phyloP scores from a whole-genome alignment of 2,329 filamentous ascomycete genomes.

The Podosphaera fusca region DNA sequence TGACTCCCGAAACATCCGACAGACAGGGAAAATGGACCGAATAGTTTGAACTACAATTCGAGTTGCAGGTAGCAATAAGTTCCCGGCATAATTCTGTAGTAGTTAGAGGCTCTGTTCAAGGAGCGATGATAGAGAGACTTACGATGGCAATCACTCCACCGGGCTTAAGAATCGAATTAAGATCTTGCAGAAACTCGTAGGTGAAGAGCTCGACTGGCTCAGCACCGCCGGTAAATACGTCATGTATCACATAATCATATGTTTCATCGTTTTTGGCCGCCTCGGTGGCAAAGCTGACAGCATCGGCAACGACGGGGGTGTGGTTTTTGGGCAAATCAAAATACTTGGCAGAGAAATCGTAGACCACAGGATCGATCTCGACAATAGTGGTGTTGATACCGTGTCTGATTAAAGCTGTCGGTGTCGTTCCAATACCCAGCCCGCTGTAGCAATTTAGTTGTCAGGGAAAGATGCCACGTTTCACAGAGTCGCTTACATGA shows the following conservation, averaged over 20 bases:
- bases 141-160: slow-evolving; percentile 76
- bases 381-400: slow-evolving; percentile 84
- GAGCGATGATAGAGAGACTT: slow-evolving; percentile 16
- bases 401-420: slow-evolving; percentile 64
- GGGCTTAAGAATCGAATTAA: slow-evolving; percentile 48
- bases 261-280: slow-evolving; percentile 20
- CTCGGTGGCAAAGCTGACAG: slow-evolving; percentile 40
- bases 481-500: slow-evolving; percentile 40
- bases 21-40: slow-evolving; percentile 59
- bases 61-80: slow-evolving; percentile 55
- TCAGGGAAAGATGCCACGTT: neutral
- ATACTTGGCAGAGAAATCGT: slow-evolving; percentile 61
- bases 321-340: slow-evolving; percentile 62
- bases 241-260: slow-evolving; percentile 89
- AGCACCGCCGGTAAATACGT: slow-evolving; percentile 91
- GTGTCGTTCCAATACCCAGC: slow-evolving; percentile 78
- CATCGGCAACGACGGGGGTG: slow-evolving; percentile 60
- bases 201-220: slow-evolving; percentile 83
- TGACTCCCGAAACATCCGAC: slow-evolving; percentile 72
- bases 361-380: slow-evolving; percentile 78
- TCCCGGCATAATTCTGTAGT: slow-evolving; percentile 73
- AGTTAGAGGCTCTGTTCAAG: slow-evolving; percentile 3
- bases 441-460: slow-evolving; percentile 30
- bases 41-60: slow-evolving; percentile 67
- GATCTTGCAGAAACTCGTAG: slow-evolving; percentile 50